Conservation (phyloP, 345 rosid genomes). For the Ricinus communis region DNA sequence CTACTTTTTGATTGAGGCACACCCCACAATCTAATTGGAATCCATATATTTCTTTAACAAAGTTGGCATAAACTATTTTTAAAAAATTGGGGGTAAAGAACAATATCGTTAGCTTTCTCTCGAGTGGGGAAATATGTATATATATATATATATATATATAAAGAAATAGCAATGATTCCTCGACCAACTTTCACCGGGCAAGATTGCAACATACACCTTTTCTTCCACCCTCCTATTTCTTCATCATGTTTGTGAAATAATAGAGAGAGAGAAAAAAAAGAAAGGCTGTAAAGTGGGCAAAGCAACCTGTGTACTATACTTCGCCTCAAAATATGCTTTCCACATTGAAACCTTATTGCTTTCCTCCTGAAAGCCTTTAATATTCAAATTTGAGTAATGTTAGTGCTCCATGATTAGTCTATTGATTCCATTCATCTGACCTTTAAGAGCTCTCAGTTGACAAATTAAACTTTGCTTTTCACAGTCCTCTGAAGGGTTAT, state of each 20-base stretch:
- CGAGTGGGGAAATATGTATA: not conserved
- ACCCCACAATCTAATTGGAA: not conserved
- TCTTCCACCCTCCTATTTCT: no score
- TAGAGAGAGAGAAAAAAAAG: not conserved
- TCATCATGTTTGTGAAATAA: not conserved
- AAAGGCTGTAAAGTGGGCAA: slow-evolving; percentile 15
- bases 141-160: no score
- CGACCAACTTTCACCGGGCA: not conserved
- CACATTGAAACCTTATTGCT: not conserved
- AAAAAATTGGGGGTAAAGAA: not conserved
- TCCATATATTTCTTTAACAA: not conserved
- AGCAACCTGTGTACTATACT: slow-evolving; percentile 5
- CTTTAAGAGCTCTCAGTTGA: no score
- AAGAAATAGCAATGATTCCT: not conserved
- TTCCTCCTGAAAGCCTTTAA: no score
- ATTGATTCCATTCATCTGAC: not conserved
- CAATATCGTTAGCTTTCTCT: not conserved
- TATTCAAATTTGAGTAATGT: slow-evolving; percentile 3
- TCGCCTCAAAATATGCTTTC: no score
- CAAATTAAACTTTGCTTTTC: not conserved
- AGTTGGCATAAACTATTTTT: not conserved
- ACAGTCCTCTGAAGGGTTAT: not conserved
- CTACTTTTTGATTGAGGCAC: not conserved
- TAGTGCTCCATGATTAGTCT: slow-evolving; percentile 5
- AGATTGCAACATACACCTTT: not conserved